phyloP scores from a whole-genome alignment of 768 basidiomycete species.

The Filobasidium floriforme region DNA sequence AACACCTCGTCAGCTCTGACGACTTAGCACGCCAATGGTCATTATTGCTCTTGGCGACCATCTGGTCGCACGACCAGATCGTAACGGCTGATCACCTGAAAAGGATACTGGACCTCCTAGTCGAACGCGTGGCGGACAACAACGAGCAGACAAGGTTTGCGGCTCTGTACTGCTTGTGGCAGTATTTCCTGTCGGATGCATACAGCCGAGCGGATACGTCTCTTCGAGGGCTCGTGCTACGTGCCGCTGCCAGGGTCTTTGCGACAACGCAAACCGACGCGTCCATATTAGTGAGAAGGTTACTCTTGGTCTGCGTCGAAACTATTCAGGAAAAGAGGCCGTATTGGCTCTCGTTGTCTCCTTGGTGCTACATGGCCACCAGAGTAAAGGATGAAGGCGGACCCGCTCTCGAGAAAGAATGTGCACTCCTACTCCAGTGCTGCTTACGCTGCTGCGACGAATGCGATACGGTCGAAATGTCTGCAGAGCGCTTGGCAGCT shows the following conservation, averaged over 20 bases:
- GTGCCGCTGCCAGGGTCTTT: slow-evolving; percentile 1
- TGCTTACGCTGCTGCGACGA: slow-evolving; percentile 3
- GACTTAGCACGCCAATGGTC: slow-evolving; percentile 15
- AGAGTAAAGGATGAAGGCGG: slow-evolving; percentile 1
- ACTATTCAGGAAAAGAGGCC: background rate
- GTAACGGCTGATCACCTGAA: background rate
- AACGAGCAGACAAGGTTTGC: slow-evolving; percentile 2
- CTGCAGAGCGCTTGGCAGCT: slow-evolving; percentile 2
- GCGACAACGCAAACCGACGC: background rate
- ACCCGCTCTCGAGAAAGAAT: background rate
- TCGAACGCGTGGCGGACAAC: slow-evolving; percentile 1
- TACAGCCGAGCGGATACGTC: background rate
- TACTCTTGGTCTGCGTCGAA: background rate
- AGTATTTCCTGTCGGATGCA: background rate
- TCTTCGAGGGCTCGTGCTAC: background rate
- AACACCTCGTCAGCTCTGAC: background rate
- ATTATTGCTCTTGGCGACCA: slow-evolving; percentile 12
- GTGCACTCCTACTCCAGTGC: background rate
- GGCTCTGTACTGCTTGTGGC: slow-evolving; percentile 13
- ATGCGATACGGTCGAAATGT: background rate
- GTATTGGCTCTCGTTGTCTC: background rate
- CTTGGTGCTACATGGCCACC: slow-evolving; percentile 1
- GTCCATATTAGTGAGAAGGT: background rate
- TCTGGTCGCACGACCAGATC: background rate
- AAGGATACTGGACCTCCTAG: background rate